Base-by-base conservation (phyloP, 164 flowering plant genomes). In the Tetracentron sinense region DNA sequence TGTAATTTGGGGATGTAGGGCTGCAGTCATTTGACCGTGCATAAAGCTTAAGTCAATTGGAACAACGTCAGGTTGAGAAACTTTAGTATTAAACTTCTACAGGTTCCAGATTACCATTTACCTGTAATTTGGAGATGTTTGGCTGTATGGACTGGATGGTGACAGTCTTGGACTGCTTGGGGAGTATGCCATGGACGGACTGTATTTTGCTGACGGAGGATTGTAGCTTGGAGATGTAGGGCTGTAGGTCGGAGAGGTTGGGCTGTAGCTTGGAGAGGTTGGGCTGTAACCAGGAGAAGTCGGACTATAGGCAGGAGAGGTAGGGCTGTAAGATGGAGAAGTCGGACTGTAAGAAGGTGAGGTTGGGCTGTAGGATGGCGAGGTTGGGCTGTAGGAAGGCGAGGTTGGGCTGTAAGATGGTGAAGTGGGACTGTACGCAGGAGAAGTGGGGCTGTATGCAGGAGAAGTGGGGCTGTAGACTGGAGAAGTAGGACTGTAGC, bases 291-390 rank as follows among this genome's bases (percentile, higher is more conserved):
- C 72, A 7, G 96, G 98, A 2, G 98, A 90, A 0, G 97, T 90
- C 0, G 97, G 96, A 60, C 96, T 90, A 56, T 92, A 92, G 0
- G 84, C 69, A 10, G 97, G 98, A 22, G 98, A 93, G 15, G 97
- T 87, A 0, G 98, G 98, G 69, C 98, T 93, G 69, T 94, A 94
- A 0, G 92, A 74, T 0, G 97, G 98, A 0, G 98, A 93, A 0
- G 98, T 89, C 0, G 98, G 98, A 62, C 98, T 90, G 68, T 92
- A 93, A 0, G 90, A 78, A 0, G 98, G 98, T 0, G 96, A 90
- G 3, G 98, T 89, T 0, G 98, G 97, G 76, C 97, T 90, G 72
- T 93, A 93, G 0, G 89, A 82, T 0, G 96, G 98, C 0, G 98
- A 93, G 0, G 95, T 89, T 0, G 98, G 98, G 69, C 98, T 93